Conservation (phyloP, 306 rosid species). For the Vigna mungo region DNA sequence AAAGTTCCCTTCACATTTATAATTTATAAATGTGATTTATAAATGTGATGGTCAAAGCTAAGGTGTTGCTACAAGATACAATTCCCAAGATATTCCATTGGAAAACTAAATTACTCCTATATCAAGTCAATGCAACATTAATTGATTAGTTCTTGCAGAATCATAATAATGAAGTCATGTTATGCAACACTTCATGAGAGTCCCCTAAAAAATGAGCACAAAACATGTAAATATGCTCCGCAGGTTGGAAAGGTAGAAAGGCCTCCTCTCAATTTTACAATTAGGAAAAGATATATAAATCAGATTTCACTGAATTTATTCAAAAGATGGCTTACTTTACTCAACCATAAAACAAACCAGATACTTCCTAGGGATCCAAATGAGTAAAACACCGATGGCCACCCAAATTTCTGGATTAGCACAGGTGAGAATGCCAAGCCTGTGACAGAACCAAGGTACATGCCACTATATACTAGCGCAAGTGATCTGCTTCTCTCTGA, state of each 20-base stretch:
- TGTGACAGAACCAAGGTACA: slow-evolving; percentile 97
- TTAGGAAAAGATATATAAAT: slow-evolving; percentile 23
- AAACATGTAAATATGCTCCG: slow-evolving; percentile 35
- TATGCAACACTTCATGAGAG: slow-evolving; percentile 31
- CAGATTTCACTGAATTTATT: slow-evolving; percentile 28
- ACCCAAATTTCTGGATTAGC: slow-evolving; percentile 81
- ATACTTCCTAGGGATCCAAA: slow-evolving; percentile 98
- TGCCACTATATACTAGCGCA: slow-evolving; percentile 94
- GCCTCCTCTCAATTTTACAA: slow-evolving; percentile 28
- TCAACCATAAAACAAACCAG: slow-evolving; percentile 91
- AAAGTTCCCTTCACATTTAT: slow-evolving; percentile 28
- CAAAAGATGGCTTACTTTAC: slow-evolving; percentile 62
- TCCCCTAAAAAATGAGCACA: slow-evolving; percentile 29
- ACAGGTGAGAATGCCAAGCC: slow-evolving; percentile 87
- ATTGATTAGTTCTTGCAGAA: slow-evolving; percentile 13
- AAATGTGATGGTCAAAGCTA: slow-evolving; percentile 28
- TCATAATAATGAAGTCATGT: slow-evolving; percentile 14
- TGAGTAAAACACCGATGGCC: slow-evolving; percentile 96
- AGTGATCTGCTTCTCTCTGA: slow-evolving; percentile 99
- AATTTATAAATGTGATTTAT: slow-evolving; percentile 32
- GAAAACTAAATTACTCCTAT: slow-evolving; percentile 18
- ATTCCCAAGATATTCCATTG: slow-evolving; percentile 9
- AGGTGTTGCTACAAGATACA: slow-evolving; percentile 25
- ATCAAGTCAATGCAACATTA: slow-evolving; percentile 10
- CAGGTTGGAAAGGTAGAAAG: slow-evolving; percentile 16